Conservation (phyloP, 208 protist genomes). For the Wallacemonas collosoma region DNA sequence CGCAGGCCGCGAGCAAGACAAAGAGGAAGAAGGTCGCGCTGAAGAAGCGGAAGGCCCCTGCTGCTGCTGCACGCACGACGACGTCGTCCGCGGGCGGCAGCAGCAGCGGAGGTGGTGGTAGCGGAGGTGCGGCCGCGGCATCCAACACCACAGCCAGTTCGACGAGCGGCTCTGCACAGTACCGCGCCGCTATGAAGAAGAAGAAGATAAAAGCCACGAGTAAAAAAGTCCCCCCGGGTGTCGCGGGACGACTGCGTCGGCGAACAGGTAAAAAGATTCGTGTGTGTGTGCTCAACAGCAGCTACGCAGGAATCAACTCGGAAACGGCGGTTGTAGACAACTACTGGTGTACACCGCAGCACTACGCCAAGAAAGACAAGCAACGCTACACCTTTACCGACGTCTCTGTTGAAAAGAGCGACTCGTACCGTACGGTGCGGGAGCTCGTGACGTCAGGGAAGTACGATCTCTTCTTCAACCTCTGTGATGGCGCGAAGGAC, state of each 20-base stretch:
- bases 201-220: neutral
- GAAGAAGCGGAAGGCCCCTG: slow-evolving; percentile 12
- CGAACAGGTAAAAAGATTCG: slow-evolving; percentile 31
- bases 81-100: neutral
- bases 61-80: neutral
- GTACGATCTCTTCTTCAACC: slow-evolving; percentile 89
- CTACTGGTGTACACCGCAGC: slow-evolving; percentile 78
- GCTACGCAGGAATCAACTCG: slow-evolving; percentile 80
- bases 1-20: slow-evolving; percentile 1
- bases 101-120: neutral
- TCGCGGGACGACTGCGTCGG: neutral
- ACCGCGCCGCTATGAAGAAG: neutral
- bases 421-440: slow-evolving; percentile 70
- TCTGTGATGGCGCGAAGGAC: slow-evolving; percentile 87
- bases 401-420: slow-evolving; percentile 70
- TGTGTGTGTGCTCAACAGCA: slow-evolving; percentile 85
- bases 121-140: too few relatives aligned
- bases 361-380: slow-evolving; percentile 79
- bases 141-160: too few relatives aligned
- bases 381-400: slow-evolving; percentile 72
- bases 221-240: neutral
- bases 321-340: slow-evolving; percentile 76
- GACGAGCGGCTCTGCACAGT: too few relatives aligned
- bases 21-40: slow-evolving; percentile 27
- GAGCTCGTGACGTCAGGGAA: slow-evolving; percentile 80